Evolutionary conservation across 208 protist genomes (phyloP).

Genomic region (Crithidia brevicula): DNA sequence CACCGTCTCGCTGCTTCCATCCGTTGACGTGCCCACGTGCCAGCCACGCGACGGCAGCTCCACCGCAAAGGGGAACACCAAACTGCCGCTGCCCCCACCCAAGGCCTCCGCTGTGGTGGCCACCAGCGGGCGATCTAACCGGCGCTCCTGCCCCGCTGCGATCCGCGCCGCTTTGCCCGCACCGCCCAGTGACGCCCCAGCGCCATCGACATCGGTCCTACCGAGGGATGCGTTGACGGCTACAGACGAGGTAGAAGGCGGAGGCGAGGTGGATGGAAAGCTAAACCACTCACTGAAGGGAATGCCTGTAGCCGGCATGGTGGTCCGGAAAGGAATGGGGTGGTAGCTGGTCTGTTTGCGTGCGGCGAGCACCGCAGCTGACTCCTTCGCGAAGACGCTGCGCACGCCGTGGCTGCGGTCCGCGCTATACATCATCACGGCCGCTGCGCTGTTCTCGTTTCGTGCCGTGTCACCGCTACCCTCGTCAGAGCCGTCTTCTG

Average conservation of each 20-base stretch:
- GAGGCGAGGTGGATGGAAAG: conserved; percentile 38
- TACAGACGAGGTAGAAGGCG: too few relatives aligned
- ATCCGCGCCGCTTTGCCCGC: conserved; percentile 12
- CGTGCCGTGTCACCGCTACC: too few relatives aligned
- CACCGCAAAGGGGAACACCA: conserved; percentile 69
- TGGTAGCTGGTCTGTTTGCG: conserved; percentile 62
- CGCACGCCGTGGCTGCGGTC: conserved; percentile 68
- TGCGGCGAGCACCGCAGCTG: conserved; percentile 51
- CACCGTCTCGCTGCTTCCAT: neutral
- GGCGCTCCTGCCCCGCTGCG: conserved; percentile 21
- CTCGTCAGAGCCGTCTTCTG: neutral
- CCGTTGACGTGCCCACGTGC: conserved; percentile 19
- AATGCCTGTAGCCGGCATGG: conserved; percentile 63
- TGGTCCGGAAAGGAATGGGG: conserved; percentile 47
- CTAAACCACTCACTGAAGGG: conserved; percentile 67
- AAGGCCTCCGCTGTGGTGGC: conserved; percentile 24
- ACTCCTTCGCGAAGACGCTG: conserved; percentile 81
- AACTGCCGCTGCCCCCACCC: conserved; percentile 28
- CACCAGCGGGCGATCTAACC: conserved; percentile 24
- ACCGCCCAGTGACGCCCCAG: neutral
- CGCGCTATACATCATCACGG: conserved; percentile 58
- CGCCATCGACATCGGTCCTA: neutral
- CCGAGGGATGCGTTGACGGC: too few relatives aligned
- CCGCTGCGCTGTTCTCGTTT: neutral
- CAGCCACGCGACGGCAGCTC: conserved; percentile 83